Conservation (phyloP, 331 rosid genomes). For the Arachis monticola region DNA sequence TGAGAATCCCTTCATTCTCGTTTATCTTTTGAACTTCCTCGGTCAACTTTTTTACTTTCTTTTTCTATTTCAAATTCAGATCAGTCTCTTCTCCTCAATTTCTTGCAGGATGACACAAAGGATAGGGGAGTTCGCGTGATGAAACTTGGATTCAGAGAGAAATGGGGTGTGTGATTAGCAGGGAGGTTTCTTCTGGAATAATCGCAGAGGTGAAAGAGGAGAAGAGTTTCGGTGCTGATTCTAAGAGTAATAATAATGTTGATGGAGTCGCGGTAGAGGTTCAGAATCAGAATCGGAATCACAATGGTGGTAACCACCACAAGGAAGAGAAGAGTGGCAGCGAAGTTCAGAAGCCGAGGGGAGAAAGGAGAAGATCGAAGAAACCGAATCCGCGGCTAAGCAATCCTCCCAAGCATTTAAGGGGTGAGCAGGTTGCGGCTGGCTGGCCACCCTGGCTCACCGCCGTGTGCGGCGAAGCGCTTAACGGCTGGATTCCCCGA, state of each 20-base stretch:
- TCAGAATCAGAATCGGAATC: conserved; percentile 54
- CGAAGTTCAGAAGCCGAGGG: conserved; percentile 52
- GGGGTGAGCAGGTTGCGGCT: conserved; percentile 84
- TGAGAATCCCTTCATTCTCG: conserved; percentile 14
- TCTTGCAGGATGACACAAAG: background rate
- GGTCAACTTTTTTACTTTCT: background rate
- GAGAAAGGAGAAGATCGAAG: conserved; percentile 76
- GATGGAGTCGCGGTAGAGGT: conserved; percentile 63
- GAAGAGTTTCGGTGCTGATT: conserved; percentile 54
- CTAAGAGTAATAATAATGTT: conserved; percentile 44
- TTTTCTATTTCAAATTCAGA: conserved; percentile 5
- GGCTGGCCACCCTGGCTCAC: conserved; percentile 99
- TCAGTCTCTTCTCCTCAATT: background rate
- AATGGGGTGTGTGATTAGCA: conserved; percentile 93
- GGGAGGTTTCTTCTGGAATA: conserved; percentile 61
- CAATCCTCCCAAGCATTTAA: conserved; percentile 67
- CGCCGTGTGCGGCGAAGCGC: conserved; percentile 91
- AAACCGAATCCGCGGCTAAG: conserved; percentile 68
- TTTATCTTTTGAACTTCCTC: background rate
- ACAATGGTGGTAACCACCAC: conserved; percentile 50
- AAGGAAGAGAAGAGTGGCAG: conserved; percentile 39
- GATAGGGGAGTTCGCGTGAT: conserved; percentile 44
- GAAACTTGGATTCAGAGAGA: conserved; percentile 68
- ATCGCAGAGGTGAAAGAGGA: conserved; percentile 61
- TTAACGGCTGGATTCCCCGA: conserved; percentile 90